Evolutionary conservation across 1,284 basidiomycete genomes (phyloP).

Genomic region (Phenoliferia sp.): DNA sequence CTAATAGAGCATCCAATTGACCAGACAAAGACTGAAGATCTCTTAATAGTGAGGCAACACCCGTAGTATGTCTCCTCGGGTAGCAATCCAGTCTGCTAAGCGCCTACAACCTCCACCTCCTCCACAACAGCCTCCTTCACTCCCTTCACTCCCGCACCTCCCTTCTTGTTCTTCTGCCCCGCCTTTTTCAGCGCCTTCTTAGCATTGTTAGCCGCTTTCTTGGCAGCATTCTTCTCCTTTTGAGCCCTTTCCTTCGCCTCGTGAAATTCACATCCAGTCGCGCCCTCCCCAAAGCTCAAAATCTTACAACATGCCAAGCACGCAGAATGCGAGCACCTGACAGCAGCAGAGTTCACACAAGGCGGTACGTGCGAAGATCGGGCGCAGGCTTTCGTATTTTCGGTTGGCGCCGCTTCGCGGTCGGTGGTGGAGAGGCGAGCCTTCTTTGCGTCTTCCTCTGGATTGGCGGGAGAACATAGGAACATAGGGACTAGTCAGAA

Average conservation of each 20-base stretch:
- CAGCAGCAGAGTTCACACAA: slow-evolving; percentile 35
- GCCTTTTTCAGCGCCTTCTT: slow-evolving; percentile 11
- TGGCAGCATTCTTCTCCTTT: slow-evolving; percentile 36
- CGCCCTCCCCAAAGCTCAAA: slow-evolving; percentile 13
- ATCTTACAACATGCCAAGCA: slow-evolving; percentile 5
- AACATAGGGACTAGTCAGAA: too few relatives aligned
- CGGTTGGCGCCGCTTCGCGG: background rate
- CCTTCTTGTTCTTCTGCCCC: background rate
- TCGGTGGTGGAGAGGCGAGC: background rate
- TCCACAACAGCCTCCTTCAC: background rate
- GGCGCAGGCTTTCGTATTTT: background rate
- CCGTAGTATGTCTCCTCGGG: too few relatives aligned
- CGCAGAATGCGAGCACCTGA: slow-evolving; percentile 32
- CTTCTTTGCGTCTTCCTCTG: slow-evolving; percentile 3
- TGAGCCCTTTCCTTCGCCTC: slow-evolving; percentile 40
- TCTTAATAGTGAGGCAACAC: too few relatives aligned
- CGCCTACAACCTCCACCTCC: too few relatives aligned
- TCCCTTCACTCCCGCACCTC: background rate
- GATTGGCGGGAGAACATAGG: background rate
- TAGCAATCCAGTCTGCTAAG: too few relatives aligned
- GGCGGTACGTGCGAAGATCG: slow-evolving; percentile 1
- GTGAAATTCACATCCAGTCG: slow-evolving; percentile 45
- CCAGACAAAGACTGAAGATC: too few relatives aligned
- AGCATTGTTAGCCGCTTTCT: slow-evolving; percentile 25
- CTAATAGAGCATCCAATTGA: too few relatives aligned